A percentile compares a stretch with the other conserved stretches of the same genome.
These are phyloP conservation scores for Rossbeevera mucosa DNA, from an alignment of 768 basidiomycete species.

Conservation along the genomic window DNA sequence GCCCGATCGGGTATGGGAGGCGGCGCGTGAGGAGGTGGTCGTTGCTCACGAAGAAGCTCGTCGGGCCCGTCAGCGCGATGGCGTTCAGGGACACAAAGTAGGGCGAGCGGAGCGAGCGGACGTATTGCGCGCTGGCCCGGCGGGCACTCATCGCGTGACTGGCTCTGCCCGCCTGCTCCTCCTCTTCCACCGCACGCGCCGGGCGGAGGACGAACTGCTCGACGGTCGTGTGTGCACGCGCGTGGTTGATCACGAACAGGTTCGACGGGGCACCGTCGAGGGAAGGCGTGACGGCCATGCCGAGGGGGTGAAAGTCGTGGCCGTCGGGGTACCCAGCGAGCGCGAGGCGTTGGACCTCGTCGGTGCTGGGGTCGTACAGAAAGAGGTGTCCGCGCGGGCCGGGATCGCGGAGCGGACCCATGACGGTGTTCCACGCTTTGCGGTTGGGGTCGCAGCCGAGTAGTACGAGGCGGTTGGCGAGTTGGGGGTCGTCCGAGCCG, in stretches of 20 bases:
- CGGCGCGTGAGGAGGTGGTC: constrained; percentile 69
- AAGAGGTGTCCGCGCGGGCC: constrained; percentile 58
- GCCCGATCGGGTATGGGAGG: constrained; percentile 45
- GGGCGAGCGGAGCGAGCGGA: constrained; percentile 56
- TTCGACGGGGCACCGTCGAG: constrained; percentile 44
- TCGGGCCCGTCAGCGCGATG: constrained; percentile 58
- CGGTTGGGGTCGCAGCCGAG: constrained; percentile 41
- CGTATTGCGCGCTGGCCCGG: constrained; percentile 41
- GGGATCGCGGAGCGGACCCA: constrained; percentile 65
- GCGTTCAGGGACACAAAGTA: constrained; percentile 65
- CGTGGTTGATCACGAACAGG: constrained; percentile 69
- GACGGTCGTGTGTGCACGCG: constrained; percentile 52
- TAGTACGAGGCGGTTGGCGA: constrained; percentile 43
- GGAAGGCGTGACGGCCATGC: constrained; percentile 55
- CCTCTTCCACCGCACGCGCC: constrained; percentile 27
- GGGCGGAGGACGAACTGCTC: constrained; percentile 63
- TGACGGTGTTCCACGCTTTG: constrained; percentile 69
- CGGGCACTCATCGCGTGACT: too few species aligned
- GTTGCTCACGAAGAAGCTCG: constrained; percentile 68
- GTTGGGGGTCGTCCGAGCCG: constrained; percentile 32
- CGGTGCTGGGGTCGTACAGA: constrained; percentile 37
- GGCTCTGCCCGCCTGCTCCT: background rate
- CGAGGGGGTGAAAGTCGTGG: constrained; percentile 72
- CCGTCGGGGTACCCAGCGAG: constrained; percentile 49
- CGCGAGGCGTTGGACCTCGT: constrained; percentile 36